Percentiles rank a stretch among this genome's conserved stretches.
Conservation (phyloP, 192 early-diverging fungal genomes). For the Backusella liffmaniae region DNA sequence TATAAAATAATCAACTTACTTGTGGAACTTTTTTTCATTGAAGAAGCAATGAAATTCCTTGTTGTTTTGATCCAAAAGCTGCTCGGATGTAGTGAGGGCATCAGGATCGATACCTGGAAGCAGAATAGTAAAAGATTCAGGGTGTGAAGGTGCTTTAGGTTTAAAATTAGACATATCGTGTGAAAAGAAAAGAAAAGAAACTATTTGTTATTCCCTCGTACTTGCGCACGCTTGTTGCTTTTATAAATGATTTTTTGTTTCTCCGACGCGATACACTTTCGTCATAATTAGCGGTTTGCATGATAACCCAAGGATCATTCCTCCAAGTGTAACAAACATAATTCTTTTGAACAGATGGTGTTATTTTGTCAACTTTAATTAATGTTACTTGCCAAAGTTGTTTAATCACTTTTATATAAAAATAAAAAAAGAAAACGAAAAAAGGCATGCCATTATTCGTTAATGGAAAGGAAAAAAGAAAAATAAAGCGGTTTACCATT, state of each 20-base stretch:
- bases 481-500: background rate
- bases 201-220: background rate
- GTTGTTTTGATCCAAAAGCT: conserved; percentile 47
- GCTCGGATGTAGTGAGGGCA: conserved; percentile 38
- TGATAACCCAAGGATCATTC: background rate
- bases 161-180: conserved; percentile 10
- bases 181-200: background rate
- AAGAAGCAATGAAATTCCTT: conserved; percentile 55
- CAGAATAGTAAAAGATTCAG: conserved; percentile 10
- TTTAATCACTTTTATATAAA: background rate
- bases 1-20: conserved; percentile 21
- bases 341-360: background rate
- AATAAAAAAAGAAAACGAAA: background rate
- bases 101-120: conserved; percentile 45
- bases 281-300: background rate
- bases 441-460: background rate
- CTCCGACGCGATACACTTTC: background rate
- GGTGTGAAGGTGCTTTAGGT: background rate
- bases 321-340: background rate
- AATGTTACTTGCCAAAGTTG: background rate
- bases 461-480: background rate
- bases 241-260: background rate
- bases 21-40: conserved; percentile 54
- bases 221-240: background rate
- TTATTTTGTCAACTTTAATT: background rate